These are phyloP conservation scores for Dipteronia sinensis DNA, from an alignment of 345 rosid genomes.

Conservation along the genomic window DNA sequence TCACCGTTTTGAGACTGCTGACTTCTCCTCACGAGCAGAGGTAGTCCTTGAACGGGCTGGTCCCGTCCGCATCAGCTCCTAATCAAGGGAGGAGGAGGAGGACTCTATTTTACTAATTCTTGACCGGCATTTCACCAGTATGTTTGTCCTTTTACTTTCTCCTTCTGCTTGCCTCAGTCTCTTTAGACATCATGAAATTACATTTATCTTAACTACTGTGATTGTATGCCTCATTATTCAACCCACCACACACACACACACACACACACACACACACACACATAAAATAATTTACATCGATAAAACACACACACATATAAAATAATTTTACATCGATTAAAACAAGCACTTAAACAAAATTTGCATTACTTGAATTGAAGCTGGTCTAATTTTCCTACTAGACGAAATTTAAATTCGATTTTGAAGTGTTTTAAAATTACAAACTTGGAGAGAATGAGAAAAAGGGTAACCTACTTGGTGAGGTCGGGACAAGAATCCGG, in stretches of 20 bases:
- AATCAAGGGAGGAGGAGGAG: constrained; percentile 52
- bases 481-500: constrained; percentile 45
- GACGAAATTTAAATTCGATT: too few relatives aligned
- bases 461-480: constrained; percentile 41
- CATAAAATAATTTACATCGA: too few relatives aligned
- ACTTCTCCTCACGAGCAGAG: constrained; percentile 89
- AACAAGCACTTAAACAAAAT: neutral
- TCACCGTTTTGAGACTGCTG: constrained; percentile 96
- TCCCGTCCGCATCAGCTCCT: constrained; percentile 82
- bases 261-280: too few relatives aligned
- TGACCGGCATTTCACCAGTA: constrained; percentile 66
- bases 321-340: too few relatives aligned
- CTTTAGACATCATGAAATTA: constrained; percentile 41
- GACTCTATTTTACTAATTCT: constrained; percentile 58
- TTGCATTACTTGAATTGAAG: neutral
- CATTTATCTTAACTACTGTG: constrained; percentile 46
- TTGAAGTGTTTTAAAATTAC: too few relatives aligned
- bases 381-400: neutral
- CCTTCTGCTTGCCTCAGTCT: constrained; percentile 54
- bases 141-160: constrained; percentile 58
- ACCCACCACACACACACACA: too few relatives aligned
- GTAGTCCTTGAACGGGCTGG: constrained; percentile 60
- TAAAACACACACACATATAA: too few relatives aligned
- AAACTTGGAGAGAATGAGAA: neutral
- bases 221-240: constrained; percentile 53